Evolutionary conservation across 75 land plant species (phyloP).

Genomic region (Cryptomeria japonica): DNA sequence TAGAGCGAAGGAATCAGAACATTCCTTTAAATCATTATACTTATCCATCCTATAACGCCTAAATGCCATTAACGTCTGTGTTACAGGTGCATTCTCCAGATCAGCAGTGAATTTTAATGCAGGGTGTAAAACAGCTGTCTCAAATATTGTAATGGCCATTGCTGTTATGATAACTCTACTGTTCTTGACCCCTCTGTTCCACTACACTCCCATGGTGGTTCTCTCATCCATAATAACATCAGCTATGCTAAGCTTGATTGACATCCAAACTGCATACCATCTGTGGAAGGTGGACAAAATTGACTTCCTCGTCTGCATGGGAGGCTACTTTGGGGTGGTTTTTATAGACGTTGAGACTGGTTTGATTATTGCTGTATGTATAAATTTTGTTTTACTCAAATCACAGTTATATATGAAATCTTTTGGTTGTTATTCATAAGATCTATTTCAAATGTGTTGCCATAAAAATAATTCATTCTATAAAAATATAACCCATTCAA

Average conservation of each 20-base stretch:
- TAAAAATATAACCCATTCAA: no score
- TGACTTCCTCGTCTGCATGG: conserved; percentile 45
- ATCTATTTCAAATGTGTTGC: no score
- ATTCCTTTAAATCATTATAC: no score
- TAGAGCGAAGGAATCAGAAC: no score
- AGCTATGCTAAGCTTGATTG: conserved; percentile 35
- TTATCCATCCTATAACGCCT: no score
- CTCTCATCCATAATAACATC: conserved; percentile 37
- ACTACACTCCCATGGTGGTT: conserved; percentile 47
- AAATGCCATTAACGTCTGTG: background rate
- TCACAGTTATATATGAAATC: background rate
- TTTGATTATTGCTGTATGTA: conserved; percentile 41
- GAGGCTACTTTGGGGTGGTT: conserved; percentile 39
- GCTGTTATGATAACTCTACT: conserved; percentile 30
- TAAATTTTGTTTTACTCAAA: background rate
- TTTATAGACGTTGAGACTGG: conserved; percentile 36
- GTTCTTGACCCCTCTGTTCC: conserved; percentile 38
- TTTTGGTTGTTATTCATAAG: background rate
- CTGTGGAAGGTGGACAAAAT: conserved; percentile 51
- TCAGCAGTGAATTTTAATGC: conserved; percentile 49
- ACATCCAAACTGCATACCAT: conserved; percentile 24
- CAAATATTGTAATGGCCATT: conserved; percentile 45
- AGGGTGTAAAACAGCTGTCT: conserved; percentile 34
- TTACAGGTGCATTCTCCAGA: conserved; percentile 44
- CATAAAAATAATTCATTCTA: no score